These are phyloP conservation scores for Podaxis rugospora DNA, from an alignment of 768 basidiomycete species.

Conservation along the genomic window DNA sequence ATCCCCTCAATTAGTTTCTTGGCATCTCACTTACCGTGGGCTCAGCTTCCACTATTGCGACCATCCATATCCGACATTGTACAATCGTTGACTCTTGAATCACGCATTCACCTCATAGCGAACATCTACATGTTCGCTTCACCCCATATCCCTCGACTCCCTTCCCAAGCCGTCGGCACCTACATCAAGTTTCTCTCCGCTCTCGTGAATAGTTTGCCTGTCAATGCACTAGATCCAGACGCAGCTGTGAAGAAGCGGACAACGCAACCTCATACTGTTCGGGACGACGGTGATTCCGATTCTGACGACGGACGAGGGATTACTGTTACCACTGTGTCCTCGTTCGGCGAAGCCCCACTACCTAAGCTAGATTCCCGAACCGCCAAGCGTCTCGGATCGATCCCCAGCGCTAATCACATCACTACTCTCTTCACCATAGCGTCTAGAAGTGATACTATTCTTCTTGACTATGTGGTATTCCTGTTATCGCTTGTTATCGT, in stretches of 20 bases:
- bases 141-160: conserved; percentile 53
- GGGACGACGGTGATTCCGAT: conserved; percentile 30
- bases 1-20: conserved; percentile 58
- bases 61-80: conserved; percentile 21
- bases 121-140: conserved; percentile 65
- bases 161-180: conserved; percentile 37
- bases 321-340: conserved; percentile 33
- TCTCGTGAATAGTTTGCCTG: conserved; percentile 51
- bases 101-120: conserved; percentile 60
- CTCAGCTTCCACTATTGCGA: conserved; percentile 26
- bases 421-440: conserved; percentile 44
- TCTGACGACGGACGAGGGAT: conserved; percentile 30
- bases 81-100: conserved; percentile 23
- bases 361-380: conserved; percentile 57
- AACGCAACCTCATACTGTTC: conserved; percentile 8
- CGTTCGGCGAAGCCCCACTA: conserved; percentile 25
- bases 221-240: conserved; percentile 41
- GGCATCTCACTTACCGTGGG: conserved; percentile 58
- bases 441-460: conserved; percentile 32
- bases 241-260: conserved; percentile 15
- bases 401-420: conserved; percentile 52
- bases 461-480: conserved; percentile 49
- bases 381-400: conserved; percentile 53
- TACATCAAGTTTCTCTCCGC: conserved; percentile 52
- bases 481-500: conserved; percentile 52